Conservation (phyloP, 1,284 basidiomycete genomes). For the Rhodotorula sp. region DNA sequence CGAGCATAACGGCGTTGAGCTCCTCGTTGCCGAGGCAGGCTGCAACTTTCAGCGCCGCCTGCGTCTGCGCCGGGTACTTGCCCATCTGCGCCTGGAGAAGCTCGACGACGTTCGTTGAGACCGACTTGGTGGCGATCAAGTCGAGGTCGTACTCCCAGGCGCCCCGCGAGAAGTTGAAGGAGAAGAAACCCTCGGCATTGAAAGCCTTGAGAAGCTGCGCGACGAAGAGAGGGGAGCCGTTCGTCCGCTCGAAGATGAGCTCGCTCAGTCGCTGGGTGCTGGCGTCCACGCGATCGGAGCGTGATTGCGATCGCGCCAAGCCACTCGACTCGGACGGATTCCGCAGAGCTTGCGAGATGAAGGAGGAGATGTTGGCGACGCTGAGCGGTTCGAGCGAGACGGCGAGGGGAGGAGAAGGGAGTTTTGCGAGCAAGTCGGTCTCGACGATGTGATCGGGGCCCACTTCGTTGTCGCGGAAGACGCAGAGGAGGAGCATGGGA, state of each 20-base stretch:
- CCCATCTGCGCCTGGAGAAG: conserved; percentile 32
- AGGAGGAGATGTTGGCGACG: conserved; percentile 14
- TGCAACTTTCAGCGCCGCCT: conserved; percentile 24
- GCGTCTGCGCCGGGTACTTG: conserved; percentile 16
- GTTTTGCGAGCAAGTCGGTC: conserved; percentile 17
- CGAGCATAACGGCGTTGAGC: conserved; percentile 13
- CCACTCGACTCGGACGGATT: conserved; percentile 1
- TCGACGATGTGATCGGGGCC: conserved; percentile 27
- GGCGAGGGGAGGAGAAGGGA: conserved; percentile 8
- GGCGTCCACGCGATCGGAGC: neutral
- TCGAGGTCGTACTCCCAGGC: conserved; percentile 34
- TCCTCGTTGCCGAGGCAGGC: conserved; percentile 38
- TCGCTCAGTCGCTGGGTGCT: conserved; percentile 1
- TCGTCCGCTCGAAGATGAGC: conserved; percentile 9
- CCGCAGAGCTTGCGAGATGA: conserved; percentile 20
- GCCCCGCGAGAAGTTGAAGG: conserved; percentile 21
- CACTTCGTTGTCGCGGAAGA: conserved; percentile 38
- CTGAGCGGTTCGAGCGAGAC: conserved; percentile 28
- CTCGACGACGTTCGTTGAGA: conserved; percentile 37
- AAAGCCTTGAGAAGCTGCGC: conserved; percentile 34
- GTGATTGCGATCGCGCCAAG: neutral
- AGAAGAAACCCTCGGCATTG: conserved; percentile 34
- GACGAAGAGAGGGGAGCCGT: neutral
- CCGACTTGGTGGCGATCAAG: conserved; percentile 23
- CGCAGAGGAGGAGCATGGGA: conserved; percentile 30